A percentile compares a stretch with the other conserved stretches of the same genome.
phyloP scores from a whole-genome alignment of 2,329 filamentous ascomycete species.

The Akanthomyces uredinophilus region DNA sequence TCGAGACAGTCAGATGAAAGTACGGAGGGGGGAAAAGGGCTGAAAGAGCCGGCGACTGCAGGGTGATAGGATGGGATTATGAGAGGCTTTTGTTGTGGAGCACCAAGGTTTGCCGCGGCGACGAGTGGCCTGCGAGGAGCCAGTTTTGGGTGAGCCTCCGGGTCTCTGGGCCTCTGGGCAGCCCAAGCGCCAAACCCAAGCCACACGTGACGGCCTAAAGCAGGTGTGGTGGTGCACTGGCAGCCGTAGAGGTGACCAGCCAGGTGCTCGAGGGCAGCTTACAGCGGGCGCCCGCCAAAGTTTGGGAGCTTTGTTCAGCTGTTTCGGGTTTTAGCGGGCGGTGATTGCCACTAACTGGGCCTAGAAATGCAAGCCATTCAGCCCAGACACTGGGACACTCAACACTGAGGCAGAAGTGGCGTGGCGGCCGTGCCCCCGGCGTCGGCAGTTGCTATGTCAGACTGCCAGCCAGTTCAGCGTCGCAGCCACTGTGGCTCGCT shows the following conservation, averaged over 20 bases:
- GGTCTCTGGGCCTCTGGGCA: neutral
- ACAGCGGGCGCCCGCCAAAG: neutral
- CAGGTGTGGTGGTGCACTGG: neutral
- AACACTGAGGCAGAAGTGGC: neutral
- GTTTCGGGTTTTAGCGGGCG: neutral
- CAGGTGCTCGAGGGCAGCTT: neutral
- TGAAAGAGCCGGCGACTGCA: slow-evolving; percentile 10
- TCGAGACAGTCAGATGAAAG: neutral
- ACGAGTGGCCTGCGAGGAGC: neutral
- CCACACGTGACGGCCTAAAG: slow-evolving; percentile 6
- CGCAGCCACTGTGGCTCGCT: slow-evolving; percentile 6
- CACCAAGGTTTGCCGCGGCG: slow-evolving; percentile 10
- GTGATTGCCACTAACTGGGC: neutral
- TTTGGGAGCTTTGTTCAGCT: neutral
- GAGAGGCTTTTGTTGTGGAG: slow-evolving; percentile 13
- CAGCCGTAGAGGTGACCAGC: neutral
- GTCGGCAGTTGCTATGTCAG: neutral
- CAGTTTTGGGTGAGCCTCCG: neutral
- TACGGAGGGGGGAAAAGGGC: slow-evolving; percentile 7
- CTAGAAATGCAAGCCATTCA: neutral
- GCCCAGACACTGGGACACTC: neutral
- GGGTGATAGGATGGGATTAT: slow-evolving; percentile 9
- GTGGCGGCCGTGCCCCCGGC: neutral
- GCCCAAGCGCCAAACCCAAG: slow-evolving; percentile 5
- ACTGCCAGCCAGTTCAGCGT: neutral